Conservation (phyloP, 208 protist genomes). For the Trypanosoma rangeli region DNA sequence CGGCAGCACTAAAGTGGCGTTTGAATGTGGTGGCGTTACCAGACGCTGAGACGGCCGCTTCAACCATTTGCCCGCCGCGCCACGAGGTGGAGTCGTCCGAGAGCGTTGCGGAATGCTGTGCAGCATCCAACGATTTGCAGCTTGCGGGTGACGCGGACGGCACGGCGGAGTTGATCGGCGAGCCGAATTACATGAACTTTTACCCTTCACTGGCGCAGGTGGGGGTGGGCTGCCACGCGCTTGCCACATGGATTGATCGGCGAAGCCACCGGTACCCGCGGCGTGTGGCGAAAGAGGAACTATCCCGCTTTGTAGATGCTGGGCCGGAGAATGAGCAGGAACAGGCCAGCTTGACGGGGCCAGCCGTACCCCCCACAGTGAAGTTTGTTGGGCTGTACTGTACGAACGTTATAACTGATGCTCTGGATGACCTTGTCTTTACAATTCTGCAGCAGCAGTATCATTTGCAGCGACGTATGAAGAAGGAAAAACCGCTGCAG, state of each 20-base stretch:
- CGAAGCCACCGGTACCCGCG: conserved; percentile 50
- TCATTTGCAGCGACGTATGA: conserved; percentile 51
- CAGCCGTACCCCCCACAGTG: not conserved
- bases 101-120: not conserved
- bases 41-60: conserved; percentile 6
- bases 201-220: conserved; percentile 42
- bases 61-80: conserved; percentile 15
- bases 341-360: not conserved
- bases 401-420: conserved; percentile 53
- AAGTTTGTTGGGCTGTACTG: conserved; percentile 43
- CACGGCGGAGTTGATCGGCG: not conserved
- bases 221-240: conserved; percentile 42
- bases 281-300: conserved; percentile 9
- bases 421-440: conserved; percentile 65
- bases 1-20: not conserved
- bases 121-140: not conserved
- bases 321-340: not conserved
- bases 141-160: not conserved
- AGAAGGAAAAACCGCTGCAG: conserved; percentile 54
- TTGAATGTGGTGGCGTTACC: not conserved
- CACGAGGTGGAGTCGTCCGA: conserved; percentile 13
- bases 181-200: conserved; percentile 32
- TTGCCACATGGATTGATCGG: conserved; percentile 33
- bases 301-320: conserved; percentile 1
- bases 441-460: conserved; percentile 60